These are phyloP conservation scores for Apiospora sp. DNA, from an alignment of 2,329 filamentous ascomycete genomes.

Conservation along the genomic window DNA sequence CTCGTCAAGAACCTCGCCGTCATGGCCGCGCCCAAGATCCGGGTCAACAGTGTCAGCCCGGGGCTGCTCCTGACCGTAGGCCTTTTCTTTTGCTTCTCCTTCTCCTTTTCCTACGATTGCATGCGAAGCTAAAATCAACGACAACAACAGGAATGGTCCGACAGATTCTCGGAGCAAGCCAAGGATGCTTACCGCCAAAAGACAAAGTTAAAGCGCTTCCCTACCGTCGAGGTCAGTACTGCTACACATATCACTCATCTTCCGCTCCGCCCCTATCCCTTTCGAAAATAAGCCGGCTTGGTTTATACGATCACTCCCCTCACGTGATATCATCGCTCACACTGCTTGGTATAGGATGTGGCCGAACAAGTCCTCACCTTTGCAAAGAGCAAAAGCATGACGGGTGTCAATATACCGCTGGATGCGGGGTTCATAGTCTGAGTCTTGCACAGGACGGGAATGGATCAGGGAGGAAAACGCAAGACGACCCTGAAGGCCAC, in stretches of 20 bases:
- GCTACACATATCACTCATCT: conserved; percentile 17
- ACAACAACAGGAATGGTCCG: conserved; percentile 65
- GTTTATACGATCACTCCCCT: background rate
- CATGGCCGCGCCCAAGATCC: conserved; percentile 60
- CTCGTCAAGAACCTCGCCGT: conserved; percentile 62
- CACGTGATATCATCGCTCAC: conserved; percentile 21
- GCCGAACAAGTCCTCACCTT: conserved; percentile 61
- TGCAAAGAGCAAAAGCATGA: conserved; percentile 56
- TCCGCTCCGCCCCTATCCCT: too few relatives aligned
- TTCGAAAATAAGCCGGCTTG: background rate
- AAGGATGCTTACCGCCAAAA: conserved; percentile 61
- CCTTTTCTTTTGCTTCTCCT: conserved; percentile 22
- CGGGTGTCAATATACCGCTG: conserved; percentile 60
- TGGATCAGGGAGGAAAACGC: background rate
- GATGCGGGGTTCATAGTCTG: conserved; percentile 50
- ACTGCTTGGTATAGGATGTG: conserved; percentile 50
- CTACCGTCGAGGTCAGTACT: conserved; percentile 56
- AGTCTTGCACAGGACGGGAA: background rate
- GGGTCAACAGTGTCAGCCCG: conserved; percentile 67
- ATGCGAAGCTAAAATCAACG: conserved; percentile 24
- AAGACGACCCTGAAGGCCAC: background rate
- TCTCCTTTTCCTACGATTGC: background rate
- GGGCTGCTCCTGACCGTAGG: conserved; percentile 59
- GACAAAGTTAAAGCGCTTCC: conserved; percentile 66
- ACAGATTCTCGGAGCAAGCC: conserved; percentile 63